Percentiles rank a stretch among this genome's conserved stretches.
Evolutionary conservation across 371 early-diverging fungal species (phyloP).

Genomic region (Caulochytrium protostelioides): DNA sequence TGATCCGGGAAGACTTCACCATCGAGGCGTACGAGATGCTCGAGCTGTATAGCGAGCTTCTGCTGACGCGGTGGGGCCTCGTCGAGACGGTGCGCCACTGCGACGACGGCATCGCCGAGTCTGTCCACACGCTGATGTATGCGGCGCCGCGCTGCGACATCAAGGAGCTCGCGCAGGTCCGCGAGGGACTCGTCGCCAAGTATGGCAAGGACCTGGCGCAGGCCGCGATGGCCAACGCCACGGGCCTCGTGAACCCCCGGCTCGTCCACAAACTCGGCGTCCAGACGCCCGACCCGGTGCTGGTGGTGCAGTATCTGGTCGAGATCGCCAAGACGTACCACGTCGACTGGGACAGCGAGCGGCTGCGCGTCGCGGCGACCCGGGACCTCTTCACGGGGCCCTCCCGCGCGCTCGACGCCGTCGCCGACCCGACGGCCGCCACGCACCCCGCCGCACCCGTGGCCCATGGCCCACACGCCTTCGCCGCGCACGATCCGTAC

Average conservation of each 20-base stretch:
- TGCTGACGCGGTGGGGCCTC: slow-evolving; percentile 67
- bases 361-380: slow-evolving; percentile 1
- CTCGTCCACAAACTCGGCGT: slow-evolving; percentile 55
- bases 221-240: slow-evolving; percentile 48
- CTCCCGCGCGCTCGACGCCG: not conserved
- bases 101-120: slow-evolving; percentile 60
- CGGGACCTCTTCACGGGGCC: not conserved
- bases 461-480: slow-evolving; percentile 3
- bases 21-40: slow-evolving; percentile 78
- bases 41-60: slow-evolving; percentile 68
- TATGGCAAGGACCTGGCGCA: slow-evolving; percentile 62
- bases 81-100: slow-evolving; percentile 56
- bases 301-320: slow-evolving; percentile 66
- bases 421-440: not conserved
- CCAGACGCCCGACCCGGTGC: slow-evolving; percentile 47
- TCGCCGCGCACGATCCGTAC: slow-evolving; percentile 1
- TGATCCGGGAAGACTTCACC: slow-evolving; percentile 76
- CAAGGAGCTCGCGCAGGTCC: slow-evolving; percentile 53
- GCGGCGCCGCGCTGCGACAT: slow-evolving; percentile 66
- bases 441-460: not conserved
- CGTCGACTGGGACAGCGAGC: slow-evolving; percentile 36
- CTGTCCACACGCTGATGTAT: slow-evolving; percentile 71
- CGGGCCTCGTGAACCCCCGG: slow-evolving; percentile 48
- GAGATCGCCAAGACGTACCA: slow-evolving; percentile 67
- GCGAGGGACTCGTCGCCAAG: slow-evolving; percentile 57